These are phyloP conservation scores for Phyllosticta capitalensis DNA, from an alignment of 2,329 filamentous ascomycete genomes.

Conservation along the genomic window DNA sequence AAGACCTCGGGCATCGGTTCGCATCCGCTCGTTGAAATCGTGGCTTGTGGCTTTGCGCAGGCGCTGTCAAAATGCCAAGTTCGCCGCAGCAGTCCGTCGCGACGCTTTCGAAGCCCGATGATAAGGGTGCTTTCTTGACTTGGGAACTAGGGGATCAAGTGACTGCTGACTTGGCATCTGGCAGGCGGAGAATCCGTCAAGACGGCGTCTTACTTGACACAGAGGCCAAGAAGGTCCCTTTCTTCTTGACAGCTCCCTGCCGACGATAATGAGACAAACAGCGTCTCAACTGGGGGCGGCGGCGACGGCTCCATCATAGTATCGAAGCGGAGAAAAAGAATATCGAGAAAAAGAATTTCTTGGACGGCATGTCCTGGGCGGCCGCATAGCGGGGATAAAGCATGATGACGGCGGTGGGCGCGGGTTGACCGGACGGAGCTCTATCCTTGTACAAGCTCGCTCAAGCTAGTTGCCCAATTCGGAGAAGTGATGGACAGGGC, in stretches of 20 bases:
- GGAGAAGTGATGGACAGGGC: slow-evolving; percentile 1
- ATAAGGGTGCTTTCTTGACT: neutral
- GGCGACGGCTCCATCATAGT: neutral
- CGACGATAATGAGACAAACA: neutral
- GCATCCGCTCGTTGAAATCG: neutral
- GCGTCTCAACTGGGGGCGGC: neutral
- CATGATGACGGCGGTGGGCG: neutral
- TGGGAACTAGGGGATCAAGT: neutral
- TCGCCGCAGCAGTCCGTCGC: neutral
- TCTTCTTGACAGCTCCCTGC: neutral
- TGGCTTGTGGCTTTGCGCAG: neutral
- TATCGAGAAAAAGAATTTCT: neutral
- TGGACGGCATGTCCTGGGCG: neutral
- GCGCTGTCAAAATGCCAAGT: neutral
- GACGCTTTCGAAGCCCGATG: neutral
- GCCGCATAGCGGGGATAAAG: neutral
- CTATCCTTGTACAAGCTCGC: neutral
- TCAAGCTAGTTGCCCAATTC: slow-evolving; percentile 6
- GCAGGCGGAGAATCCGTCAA: neutral
- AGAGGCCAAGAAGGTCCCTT: neutral
- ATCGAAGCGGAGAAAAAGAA: neutral
- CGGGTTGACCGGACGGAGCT: neutral
- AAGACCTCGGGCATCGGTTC: neutral
- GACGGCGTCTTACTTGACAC: neutral
- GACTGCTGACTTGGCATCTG: neutral